Base-by-base conservation (phyloP, 192 early-diverging fungal genomes). In the Backusella liffmaniae region DNA sequence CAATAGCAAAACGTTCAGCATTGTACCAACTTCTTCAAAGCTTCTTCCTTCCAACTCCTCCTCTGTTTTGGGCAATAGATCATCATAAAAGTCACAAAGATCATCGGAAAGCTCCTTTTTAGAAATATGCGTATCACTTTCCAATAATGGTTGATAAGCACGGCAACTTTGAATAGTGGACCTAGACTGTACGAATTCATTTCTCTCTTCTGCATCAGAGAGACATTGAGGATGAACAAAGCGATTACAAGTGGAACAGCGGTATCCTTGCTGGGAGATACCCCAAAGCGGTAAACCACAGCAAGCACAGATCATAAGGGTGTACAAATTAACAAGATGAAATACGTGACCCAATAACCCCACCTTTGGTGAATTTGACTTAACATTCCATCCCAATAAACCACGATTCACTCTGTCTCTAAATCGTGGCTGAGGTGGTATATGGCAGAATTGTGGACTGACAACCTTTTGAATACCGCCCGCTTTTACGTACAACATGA, bases 251-350 rank as follows among this genome's bases (percentile, higher is more conserved):
- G 66, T 76, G 35, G 73, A 79, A 73, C 89, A 90, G 9, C 86
- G 78, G 62, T 90, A 90, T 4, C 84, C 87, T 51, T 90, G 89
- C 49, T 86, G 74, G 18, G 80, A 83, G 23, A 86, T 73, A 15
- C 89, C 89, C 89, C 89, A 90, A 15, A 90, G 66, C 8, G 89
- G 89, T 26, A 80, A 35, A 10, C 76, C 78, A 65, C 89, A 90
- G 37, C 79, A 79, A 2, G 77, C 72, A 70, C 89, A 90, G 0
- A 90, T 80, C 37, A 84, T 78, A 9, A 88, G 76, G 16, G 89
- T 87, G 53, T 85, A 90, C 15, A 87, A 35, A 39, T 90, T 90
- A 7, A 86, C 82, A 5, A 88, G 78, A 16, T 84, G 84, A 66
- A 90, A 84, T 26, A 81, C 66, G 66, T 90, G 89, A 9, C 86